Evolutionary conservation across 78 protist species (phyloP).

Genomic region (Dictyostelium discoideum): DNA sequence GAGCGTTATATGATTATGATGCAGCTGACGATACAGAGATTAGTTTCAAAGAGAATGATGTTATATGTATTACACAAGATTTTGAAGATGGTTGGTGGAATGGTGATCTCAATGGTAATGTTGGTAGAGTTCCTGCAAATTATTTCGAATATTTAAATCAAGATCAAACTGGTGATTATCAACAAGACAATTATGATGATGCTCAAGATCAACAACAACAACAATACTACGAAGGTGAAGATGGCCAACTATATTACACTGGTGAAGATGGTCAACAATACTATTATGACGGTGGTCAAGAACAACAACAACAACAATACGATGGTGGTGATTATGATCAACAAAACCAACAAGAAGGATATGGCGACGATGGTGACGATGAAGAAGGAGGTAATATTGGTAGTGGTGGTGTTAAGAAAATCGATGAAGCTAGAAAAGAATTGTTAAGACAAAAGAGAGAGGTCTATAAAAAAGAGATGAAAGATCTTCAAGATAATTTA

Average conservation of each 20-base stretch:
- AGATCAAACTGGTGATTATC: neutral
- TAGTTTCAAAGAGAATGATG: constrained; percentile 55
- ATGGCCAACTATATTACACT: neutral
- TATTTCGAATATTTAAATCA: constrained; percentile 61
- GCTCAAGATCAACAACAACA: neutral
- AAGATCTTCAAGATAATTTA: constrained; percentile 51
- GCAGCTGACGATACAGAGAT: constrained; percentile 69
- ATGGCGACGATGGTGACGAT: constrained; percentile 20
- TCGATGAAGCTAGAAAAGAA: constrained; percentile 20
- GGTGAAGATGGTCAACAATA: neutral
- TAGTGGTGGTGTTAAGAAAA: neutral
- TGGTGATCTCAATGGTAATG: constrained; percentile 56
- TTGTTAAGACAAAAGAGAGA: constrained; percentile 55
- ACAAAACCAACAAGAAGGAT: neutral
- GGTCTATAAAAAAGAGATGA: constrained; percentile 52
- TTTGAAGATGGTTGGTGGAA: constrained; percentile 76
- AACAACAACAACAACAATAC: constrained; percentile 16
- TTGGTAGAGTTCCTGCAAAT: constrained; percentile 73
- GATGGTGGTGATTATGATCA: neutral
- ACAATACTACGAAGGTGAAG: constrained; percentile 7
- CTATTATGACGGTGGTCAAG: neutral
- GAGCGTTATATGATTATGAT: constrained; percentile 65
- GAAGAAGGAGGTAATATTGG: neutral
- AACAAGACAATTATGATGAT: neutral
- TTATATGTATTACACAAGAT: constrained; percentile 63